A percentile compares a stretch with the other conserved stretches of the same genome.
These are phyloP conservation scores for Globisporangium polare DNA, from an alignment of 352 stramenopile species.

Conservation along the genomic window DNA sequence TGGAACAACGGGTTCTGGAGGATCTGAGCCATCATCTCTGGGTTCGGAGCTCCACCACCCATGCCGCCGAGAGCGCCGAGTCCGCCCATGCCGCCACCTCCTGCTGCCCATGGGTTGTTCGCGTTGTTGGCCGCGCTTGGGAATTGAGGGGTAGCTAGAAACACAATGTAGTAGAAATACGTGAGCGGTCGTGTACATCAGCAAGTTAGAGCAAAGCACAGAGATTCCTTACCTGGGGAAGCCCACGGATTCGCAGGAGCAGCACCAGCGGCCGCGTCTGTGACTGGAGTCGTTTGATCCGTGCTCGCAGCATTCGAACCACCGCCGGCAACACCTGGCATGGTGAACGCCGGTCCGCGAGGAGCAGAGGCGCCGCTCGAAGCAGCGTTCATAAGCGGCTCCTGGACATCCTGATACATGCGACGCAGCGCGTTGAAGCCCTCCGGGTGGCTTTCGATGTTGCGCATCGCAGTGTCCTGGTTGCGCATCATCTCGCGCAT, in stretches of 20 bases:
- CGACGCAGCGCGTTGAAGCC: constrained; percentile 96
- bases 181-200: background rate
- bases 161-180: background rate
- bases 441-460: constrained; percentile 97
- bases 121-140: background rate
- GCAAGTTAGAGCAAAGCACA: background rate
- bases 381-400: constrained; percentile 94
- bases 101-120: constrained; percentile 12
- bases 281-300: constrained; percentile 16
- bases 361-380: constrained; percentile 41
- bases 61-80: constrained; percentile 12
- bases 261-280: constrained; percentile 16
- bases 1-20: constrained; percentile 88
- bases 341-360: constrained; percentile 70
- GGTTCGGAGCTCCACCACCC: constrained; percentile 34
- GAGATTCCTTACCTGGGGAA: constrained; percentile 7
- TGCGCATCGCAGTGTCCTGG: constrained; percentile 96
- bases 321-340: constrained; percentile 72
- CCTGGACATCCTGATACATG: constrained; percentile 94
- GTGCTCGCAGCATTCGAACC: constrained; percentile 19
- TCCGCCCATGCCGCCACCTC: constrained; percentile 1
- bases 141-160: background rate
- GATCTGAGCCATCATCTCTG: constrained; percentile 79
- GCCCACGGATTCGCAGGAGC: constrained; percentile 60
- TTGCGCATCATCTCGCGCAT: constrained; percentile 97